Percentiles rank a stretch among this genome's conserved stretches.
Conservation (phyloP, 2,329 filamentous ascomycete genomes). For the Alternaria alternata region DNA sequence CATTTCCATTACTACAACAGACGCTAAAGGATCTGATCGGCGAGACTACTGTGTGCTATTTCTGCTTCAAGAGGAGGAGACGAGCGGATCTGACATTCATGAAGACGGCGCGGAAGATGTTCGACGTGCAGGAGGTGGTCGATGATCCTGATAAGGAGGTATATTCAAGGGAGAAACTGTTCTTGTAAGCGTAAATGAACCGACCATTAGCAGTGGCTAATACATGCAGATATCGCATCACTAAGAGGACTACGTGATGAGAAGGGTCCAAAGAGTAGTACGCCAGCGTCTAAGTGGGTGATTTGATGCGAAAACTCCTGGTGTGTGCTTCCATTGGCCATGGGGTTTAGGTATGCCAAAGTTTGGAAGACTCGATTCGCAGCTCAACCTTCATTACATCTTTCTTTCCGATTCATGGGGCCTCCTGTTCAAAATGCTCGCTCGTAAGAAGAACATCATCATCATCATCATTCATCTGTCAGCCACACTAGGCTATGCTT, state of each 20-base stretch:
- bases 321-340: background rate
- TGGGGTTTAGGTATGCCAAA: background rate
- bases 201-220: background rate
- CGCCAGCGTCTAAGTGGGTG: background rate
- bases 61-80: constrained; percentile 94
- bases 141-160: constrained; percentile 59
- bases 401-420: background rate
- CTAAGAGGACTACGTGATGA: constrained; percentile 24
- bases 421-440: background rate
- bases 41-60: constrained; percentile 73
- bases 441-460: background rate
- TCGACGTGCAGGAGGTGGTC: constrained; percentile 56
- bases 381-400: background rate
- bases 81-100: constrained; percentile 68
- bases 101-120: constrained; percentile 59
- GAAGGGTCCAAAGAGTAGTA: background rate
- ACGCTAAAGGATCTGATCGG: constrained; percentile 79
- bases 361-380: background rate
- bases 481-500: constrained; percentile 7
- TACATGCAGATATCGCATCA: constrained; percentile 29
- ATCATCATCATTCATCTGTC: too few species aligned
- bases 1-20: constrained; percentile 84
- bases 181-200: constrained; percentile 52
- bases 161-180: constrained; percentile 59
- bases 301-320: background rate